phyloP scores from a whole-genome alignment of 306 rosid genomes.

The Vachellia collinsii region DNA sequence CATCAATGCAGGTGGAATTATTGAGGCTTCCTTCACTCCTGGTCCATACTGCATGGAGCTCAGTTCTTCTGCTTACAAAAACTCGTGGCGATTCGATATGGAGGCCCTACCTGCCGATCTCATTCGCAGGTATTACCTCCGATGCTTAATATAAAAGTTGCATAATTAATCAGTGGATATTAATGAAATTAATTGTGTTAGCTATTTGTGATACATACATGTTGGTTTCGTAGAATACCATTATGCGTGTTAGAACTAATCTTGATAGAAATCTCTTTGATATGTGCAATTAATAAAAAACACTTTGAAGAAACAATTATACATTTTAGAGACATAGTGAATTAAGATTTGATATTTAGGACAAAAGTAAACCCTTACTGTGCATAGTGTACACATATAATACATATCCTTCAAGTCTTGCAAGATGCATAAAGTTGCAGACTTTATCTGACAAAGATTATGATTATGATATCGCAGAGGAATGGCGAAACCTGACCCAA shows the following conservation, averaged over 20 bases:
- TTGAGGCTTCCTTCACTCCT: constrained; percentile 89
- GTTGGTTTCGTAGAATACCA: too few relatives aligned
- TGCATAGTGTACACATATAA: neutral
- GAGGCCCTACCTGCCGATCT: constrained; percentile 90
- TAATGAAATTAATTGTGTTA: too few relatives aligned
- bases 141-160: too few relatives aligned
- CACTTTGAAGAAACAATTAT: too few relatives aligned
- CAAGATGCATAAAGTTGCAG: neutral
- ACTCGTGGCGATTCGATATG: constrained; percentile 82
- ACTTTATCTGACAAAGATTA: neutral
- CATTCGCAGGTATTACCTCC: constrained; percentile 53
- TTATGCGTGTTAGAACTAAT: too few relatives aligned
- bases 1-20: constrained; percentile 70
- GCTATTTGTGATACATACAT: too few relatives aligned
- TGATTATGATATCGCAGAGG: neutral
- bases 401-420: neutral
- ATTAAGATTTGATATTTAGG: neutral
- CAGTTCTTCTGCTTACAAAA: constrained; percentile 83
- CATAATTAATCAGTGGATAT: neutral
- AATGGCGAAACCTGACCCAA: constrained; percentile 18
- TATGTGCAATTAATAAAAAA: too few relatives aligned
- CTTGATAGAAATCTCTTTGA: too few relatives aligned
- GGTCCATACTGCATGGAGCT: constrained; percentile 87
- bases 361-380: neutral
- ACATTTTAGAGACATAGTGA: too few relatives aligned